Percentiles rank a stretch among this genome's conserved stretches.
Conservation (phyloP, 225 moss, liverwort and hornwort genomes). For the Polytrichum formosum region DNA sequence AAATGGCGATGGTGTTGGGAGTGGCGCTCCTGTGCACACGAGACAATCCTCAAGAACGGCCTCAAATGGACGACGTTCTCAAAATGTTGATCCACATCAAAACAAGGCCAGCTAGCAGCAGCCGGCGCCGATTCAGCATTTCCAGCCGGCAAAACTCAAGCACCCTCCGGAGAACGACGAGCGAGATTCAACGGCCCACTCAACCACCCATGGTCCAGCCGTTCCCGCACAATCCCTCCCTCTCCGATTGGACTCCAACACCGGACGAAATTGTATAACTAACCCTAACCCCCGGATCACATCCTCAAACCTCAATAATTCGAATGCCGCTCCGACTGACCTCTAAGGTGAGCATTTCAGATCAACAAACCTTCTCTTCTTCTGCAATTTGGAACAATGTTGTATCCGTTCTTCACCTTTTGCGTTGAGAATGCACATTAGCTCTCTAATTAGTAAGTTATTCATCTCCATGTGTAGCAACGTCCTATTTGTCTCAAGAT, state of each 20-base stretch:
- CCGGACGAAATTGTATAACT: background rate
- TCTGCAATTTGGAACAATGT: too few species aligned
- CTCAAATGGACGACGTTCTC: constrained; percentile 42
- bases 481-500: too few species aligned
- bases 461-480: too few species aligned
- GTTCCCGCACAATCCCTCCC: constrained; percentile 40
- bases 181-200: constrained; percentile 14
- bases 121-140: constrained; percentile 16
- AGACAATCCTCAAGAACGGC: constrained; percentile 38
- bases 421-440: too few species aligned
- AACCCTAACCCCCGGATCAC: too few species aligned
- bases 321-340: too few species aligned
- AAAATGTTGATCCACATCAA: constrained; percentile 44
- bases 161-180: constrained; percentile 5
- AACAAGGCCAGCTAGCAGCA: constrained; percentile 8
- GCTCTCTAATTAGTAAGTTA: too few species aligned
- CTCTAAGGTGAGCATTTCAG: too few species aligned
- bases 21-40: constrained; percentile 55
- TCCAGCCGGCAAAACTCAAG: constrained; percentile 14
- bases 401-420: too few species aligned
- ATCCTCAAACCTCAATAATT: too few species aligned
- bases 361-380: too few species aligned
- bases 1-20: constrained; percentile 56
- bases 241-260: constrained; percentile 52
- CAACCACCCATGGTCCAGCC: background rate